These are phyloP conservation scores for Neobulgaria alba DNA, from an alignment of 2,329 filamentous ascomycete species.

Conservation along the genomic window DNA sequence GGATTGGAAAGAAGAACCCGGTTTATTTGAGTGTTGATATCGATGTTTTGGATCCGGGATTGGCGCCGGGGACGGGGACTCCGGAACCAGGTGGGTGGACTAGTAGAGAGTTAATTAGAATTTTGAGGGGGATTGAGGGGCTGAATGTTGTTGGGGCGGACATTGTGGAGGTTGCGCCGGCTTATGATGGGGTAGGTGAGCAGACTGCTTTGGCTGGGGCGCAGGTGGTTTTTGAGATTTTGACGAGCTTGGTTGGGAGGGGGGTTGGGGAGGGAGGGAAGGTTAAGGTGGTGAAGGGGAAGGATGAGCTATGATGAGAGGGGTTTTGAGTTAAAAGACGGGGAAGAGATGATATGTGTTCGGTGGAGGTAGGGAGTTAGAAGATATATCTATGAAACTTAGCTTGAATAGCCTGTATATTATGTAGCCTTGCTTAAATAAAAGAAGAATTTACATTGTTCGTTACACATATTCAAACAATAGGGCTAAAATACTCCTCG, in stretches of 20 bases:
- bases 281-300: slow-evolving; percentile 17
- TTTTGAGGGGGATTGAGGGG: slow-evolving; percentile 71
- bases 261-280: slow-evolving; percentile 34
- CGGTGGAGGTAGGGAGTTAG: too few species aligned
- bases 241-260: slow-evolving; percentile 65
- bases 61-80: slow-evolving; percentile 72
- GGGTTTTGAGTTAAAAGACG: too few species aligned
- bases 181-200: slow-evolving; percentile 74
- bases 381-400: too few species aligned
- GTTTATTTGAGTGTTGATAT: slow-evolving; percentile 80
- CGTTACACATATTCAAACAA: too few species aligned
- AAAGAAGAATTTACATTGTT: too few species aligned
- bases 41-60: slow-evolving; percentile 66
- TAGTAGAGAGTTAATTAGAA: slow-evolving; percentile 75
- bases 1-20: slow-evolving; percentile 64
- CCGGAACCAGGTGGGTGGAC: slow-evolving; percentile 90
- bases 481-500: too few species aligned
- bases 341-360: too few species aligned
- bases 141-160: slow-evolving; percentile 85
- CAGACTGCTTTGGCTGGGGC: slow-evolving; percentile 75
- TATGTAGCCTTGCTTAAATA: too few species aligned
- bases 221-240: slow-evolving; percentile 77
- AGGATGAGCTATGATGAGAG: slow-evolving; percentile 19
- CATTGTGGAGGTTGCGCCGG: slow-evolving; percentile 80
- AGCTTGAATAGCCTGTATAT: too few species aligned